These are phyloP conservation scores for Periconia digitata DNA, from an alignment of 2,329 filamentous ascomycete genomes.

Conservation along the genomic window DNA sequence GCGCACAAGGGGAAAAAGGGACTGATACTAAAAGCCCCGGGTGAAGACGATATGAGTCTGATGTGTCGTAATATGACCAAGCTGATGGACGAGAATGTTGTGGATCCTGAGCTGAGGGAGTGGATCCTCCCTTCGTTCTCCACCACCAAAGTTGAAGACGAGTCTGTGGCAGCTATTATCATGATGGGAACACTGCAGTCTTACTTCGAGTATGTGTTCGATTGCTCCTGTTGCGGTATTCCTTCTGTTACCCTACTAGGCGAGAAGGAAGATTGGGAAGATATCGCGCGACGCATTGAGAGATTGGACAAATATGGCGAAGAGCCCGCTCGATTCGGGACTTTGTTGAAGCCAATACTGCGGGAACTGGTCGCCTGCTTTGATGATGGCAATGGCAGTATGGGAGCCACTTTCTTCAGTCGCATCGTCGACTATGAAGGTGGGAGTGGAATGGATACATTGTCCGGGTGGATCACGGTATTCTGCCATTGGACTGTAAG, in stretches of 20 bases:
- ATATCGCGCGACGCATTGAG: slow-evolving; percentile 47
- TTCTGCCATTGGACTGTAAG: too few relatives aligned
- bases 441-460: neutral
- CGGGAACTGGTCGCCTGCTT: slow-evolving; percentile 50
- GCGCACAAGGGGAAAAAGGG: slow-evolving; percentile 27
- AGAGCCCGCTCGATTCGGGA: slow-evolving; percentile 45
- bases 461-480: neutral
- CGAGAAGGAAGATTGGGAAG: slow-evolving; percentile 49
- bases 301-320: slow-evolving; percentile 48
- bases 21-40: slow-evolving; percentile 3
- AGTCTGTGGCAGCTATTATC: slow-evolving; percentile 47
- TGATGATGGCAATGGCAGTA: slow-evolving; percentile 35
- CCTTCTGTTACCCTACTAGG: slow-evolving; percentile 57
- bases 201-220: slow-evolving; percentile 48
- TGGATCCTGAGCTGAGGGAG: slow-evolving; percentile 43
- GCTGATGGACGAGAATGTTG: slow-evolving; percentile 46
- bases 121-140: slow-evolving; percentile 58
- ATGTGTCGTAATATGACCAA: slow-evolving; percentile 43
- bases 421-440: neutral
- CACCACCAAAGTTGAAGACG: slow-evolving; percentile 53
- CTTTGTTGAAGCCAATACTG: slow-evolving; percentile 50
- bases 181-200: slow-evolving; percentile 57
- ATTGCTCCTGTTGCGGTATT: slow-evolving; percentile 47
- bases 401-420: slow-evolving; percentile 41
- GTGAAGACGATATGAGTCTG: slow-evolving; percentile 11